phyloP scores from a whole-genome alignment of 2,329 filamentous ascomycete genomes.

The Botrytis medusae region DNA sequence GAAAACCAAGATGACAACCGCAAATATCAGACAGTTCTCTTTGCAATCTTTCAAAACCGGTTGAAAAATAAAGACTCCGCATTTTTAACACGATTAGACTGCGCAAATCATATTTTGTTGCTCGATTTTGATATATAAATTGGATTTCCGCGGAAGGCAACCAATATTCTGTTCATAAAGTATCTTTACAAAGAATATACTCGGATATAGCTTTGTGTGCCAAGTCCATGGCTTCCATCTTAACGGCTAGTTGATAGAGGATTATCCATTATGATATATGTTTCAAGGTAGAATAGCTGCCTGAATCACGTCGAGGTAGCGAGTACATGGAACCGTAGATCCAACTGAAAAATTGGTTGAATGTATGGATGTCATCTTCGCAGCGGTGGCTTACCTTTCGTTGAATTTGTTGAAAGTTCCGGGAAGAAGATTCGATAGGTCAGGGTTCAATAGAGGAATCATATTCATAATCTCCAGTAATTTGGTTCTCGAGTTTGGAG shows the following conservation, averaged over 20 bases:
- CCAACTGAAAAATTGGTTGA: slow-evolving; percentile 15
- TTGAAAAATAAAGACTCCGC: not conserved
- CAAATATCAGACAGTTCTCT: not conserved
- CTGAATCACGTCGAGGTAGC: not conserved
- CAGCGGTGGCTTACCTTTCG: not conserved
- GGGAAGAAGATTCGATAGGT: not conserved
- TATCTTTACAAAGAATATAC: not conserved
- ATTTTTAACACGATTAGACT: not conserved
- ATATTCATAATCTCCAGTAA: no score
- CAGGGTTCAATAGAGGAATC: not conserved
- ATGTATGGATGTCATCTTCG: slow-evolving; percentile 8
- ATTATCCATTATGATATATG: slow-evolving; percentile 15
- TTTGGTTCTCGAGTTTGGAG: not conserved
- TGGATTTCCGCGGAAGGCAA: slow-evolving; percentile 5
- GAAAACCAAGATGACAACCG: not conserved
- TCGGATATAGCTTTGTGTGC: not conserved
- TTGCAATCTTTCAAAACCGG: not conserved
- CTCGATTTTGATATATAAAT: not conserved
- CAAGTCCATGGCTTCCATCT: slow-evolving; percentile 7
- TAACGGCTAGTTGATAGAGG: not conserved
- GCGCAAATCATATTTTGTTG: not conserved
- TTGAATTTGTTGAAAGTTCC: not conserved
- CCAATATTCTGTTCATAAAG: not conserved
- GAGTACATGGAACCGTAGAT: not conserved
- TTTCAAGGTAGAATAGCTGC: not conserved